Percentiles rank a stretch among this genome's conserved stretches.
Evolutionary conservation across 2,329 filamentous ascomycete genomes (phyloP).

Genomic region (Arachnopeziza araneosa): DNA sequence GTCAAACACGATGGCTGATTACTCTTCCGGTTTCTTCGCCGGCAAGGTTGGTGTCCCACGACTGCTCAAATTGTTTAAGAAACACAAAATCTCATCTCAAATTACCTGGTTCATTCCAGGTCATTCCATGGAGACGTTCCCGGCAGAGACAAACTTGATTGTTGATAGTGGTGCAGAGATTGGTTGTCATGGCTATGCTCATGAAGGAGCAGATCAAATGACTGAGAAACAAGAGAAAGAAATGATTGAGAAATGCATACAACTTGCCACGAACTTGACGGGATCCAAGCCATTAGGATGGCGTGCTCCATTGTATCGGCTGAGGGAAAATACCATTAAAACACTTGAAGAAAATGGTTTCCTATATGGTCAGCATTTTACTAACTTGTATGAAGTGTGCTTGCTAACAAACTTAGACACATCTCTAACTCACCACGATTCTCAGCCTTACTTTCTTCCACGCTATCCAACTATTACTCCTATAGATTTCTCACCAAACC

Average conservation of each 20-base stretch:
- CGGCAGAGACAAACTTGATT: slow-evolving; percentile 56
- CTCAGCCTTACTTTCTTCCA: slow-evolving; percentile 43
- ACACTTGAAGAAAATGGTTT: slow-evolving; percentile 44
- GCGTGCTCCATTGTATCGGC: slow-evolving; percentile 46
- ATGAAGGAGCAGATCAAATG: slow-evolving; percentile 37
- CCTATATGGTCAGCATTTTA: slow-evolving; percentile 33
- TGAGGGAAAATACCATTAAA: slow-evolving; percentile 42
- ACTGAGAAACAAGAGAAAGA: slow-evolving; percentile 44
- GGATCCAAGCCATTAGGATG: slow-evolving; percentile 44
- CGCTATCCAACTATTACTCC: slow-evolving; percentile 34
- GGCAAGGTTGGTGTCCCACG: slow-evolving; percentile 61
- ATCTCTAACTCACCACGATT: slow-evolving; percentile 45
- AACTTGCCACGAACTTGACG: slow-evolving; percentile 36
- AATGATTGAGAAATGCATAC: slow-evolving; percentile 43
- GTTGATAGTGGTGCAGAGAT: slow-evolving; percentile 59
- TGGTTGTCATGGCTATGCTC: slow-evolving; percentile 34
- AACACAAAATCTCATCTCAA: slow-evolving; percentile 61
- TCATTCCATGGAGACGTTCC: slow-evolving; percentile 60
- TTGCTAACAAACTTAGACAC: slow-evolving; percentile 32
- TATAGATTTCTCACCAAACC: slow-evolving; percentile 34
- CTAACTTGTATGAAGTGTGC: neutral
- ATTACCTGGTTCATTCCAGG: slow-evolving; percentile 58
- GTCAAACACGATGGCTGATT: slow-evolving; percentile 40
- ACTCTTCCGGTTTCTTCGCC: slow-evolving; percentile 49
- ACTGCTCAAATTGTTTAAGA: slow-evolving; percentile 65